These are phyloP conservation scores for Zhuliangozyma blackwelliae DNA, from an alignment of 1,139 yeast genomes.

Conservation along the genomic window DNA sequence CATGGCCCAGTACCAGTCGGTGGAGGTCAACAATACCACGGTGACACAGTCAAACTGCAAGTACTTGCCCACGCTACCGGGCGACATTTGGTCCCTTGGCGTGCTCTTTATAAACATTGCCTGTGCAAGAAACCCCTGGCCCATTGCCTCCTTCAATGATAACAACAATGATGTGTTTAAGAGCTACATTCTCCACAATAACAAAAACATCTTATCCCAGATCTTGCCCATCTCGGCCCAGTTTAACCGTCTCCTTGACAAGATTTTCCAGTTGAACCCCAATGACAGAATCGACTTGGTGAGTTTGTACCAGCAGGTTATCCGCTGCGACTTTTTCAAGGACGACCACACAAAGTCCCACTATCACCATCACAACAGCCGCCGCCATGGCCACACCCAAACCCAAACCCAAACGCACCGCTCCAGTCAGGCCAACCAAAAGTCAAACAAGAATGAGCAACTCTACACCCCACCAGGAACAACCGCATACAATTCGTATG, in stretches of 20 bases:
- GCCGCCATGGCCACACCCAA: slow-evolving; percentile 1
- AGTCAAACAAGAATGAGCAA: slow-evolving; percentile 10
- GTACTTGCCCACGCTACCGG: slow-evolving; percentile 64
- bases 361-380: slow-evolving; percentile 3
- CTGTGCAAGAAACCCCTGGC: slow-evolving; percentile 90
- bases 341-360: slow-evolving; percentile 12
- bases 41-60: slow-evolving; percentile 19
- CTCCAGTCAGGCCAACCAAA: neutral
- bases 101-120: slow-evolving; percentile 74
- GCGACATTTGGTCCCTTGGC: slow-evolving; percentile 89
- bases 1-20: slow-evolving; percentile 24
- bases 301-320: slow-evolving; percentile 40
- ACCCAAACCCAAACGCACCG: neutral
- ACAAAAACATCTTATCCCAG: slow-evolving; percentile 24
- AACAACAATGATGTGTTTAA: slow-evolving; percentile 50
- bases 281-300: slow-evolving; percentile 53
- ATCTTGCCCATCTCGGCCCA: slow-evolving; percentile 67
- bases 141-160: slow-evolving; percentile 61
- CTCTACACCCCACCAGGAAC: slow-evolving; percentile 17
- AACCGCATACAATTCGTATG: slow-evolving; percentile 12
- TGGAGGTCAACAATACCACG: slow-evolving; percentile 13
- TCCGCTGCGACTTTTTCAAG: slow-evolving; percentile 37
- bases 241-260: slow-evolving; percentile 50
- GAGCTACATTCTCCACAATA: slow-evolving; percentile 33
- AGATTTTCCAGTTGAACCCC: slow-evolving; percentile 61